Base-by-base conservation (phyloP, 768 basidiomycete species). In the Coprinopsis cinerea region DNA sequence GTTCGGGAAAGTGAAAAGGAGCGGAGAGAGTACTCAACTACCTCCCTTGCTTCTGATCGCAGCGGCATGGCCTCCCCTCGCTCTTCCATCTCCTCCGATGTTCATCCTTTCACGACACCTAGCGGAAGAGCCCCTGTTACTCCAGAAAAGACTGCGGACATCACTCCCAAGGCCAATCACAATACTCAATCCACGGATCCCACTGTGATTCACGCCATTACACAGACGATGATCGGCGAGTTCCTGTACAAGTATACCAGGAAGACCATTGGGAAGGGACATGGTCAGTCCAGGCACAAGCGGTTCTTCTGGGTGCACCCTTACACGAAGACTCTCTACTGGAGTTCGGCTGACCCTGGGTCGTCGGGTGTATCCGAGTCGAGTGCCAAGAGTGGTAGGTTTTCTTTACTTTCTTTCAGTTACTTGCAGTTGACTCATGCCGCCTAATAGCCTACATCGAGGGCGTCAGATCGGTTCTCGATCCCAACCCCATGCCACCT, bases 281-380 rank as follows among this genome's bases (percentile, higher is more conserved):
- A 92, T 63, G 90, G 90, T 18, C 87, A 92, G 64, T 84, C 81
- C 64, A 74, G 94, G 45, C 96, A 99, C 67, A 85, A 82, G 65
- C 77, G 96, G 30, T 99, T 93, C 82, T 96, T 98, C 78, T 99
- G 96, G 96, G 85, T 99, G n/a, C 95, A 98, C 67, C 96, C 96
- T 17, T 99, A 98, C 64, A 98, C 94, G 34, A 92, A 91, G 73
- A 97, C 93, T 3, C 61, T 99, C 51, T 97, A 98, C 66, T 99
- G 96, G 96, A 92, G 91, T 60, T 85, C 89, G 15, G 82, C 84
- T 9, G 95, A 98, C 69, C 96, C 95, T 44, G 93, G 92, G 24
- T 89, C 90, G 22, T 80, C 81, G 32, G 83, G 83, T 57, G 88
- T 92, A 15, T 81, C 85, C 1, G 93, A 97, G 70, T 91, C 91